Evolutionary conservation across 2,329 filamentous ascomycete genomes (phyloP).

Genomic region (Dothiorella sarmentorum): DNA sequence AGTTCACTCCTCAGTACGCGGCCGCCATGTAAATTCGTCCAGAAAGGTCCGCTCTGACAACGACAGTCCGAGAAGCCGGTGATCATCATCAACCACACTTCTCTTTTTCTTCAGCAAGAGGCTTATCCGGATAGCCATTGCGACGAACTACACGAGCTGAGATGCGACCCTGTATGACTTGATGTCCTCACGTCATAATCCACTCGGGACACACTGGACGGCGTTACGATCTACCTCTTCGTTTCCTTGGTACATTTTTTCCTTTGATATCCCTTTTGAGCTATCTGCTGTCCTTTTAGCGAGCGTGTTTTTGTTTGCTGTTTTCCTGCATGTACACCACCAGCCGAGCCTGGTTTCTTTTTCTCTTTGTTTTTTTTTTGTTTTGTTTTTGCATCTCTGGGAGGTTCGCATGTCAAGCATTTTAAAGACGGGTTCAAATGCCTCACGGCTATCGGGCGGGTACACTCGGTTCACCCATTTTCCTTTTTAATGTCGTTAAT

Average conservation of each 20-base stretch:
- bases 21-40: slow-evolving; percentile 78
- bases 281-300: slow-evolving; percentile 43
- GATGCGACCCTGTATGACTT: slow-evolving; percentile 42
- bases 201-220: slow-evolving; percentile 48
- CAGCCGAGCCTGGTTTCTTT: slow-evolving; percentile 34
- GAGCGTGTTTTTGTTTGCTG: slow-evolving; percentile 39
- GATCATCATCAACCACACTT: slow-evolving; percentile 27
- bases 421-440: slow-evolving; percentile 39
- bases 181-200: slow-evolving; percentile 41
- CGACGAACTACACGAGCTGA: slow-evolving; percentile 32
- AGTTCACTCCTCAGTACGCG: slow-evolving; percentile 68
- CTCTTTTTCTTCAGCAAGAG: slow-evolving; percentile 17
- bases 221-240: slow-evolving; percentile 51
- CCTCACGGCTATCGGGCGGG: slow-evolving; percentile 44
- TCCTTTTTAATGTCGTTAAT: slow-evolving; percentile 40
- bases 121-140: slow-evolving; percentile 41
- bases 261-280: slow-evolving; percentile 44
- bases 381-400: slow-evolving; percentile 40
- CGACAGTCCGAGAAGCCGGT: slow-evolving; percentile 27
- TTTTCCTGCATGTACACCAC: slow-evolving; percentile 29
- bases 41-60: slow-evolving; percentile 36
- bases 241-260: slow-evolving; percentile 37
- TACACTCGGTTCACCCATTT: slow-evolving; percentile 32
- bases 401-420: slow-evolving; percentile 45
- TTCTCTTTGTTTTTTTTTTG: slow-evolving; percentile 23